A percentile compares a stretch with the other conserved stretches of the same genome.
Conservation (phyloP, 495 filamentous ascomycete genomes). For the Jackrogersella minutella region DNA sequence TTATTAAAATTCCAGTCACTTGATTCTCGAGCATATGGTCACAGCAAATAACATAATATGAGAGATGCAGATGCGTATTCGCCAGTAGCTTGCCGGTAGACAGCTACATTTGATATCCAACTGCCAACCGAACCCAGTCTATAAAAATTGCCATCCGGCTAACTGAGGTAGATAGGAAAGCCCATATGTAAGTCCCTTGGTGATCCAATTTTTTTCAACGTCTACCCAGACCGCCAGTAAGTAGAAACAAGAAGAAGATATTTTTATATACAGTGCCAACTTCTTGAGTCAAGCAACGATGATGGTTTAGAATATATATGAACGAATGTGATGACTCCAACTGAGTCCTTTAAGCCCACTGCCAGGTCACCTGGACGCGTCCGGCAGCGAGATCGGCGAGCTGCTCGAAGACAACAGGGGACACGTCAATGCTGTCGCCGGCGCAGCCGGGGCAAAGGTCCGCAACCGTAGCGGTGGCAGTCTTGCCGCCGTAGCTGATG, state of each 20-base stretch:
- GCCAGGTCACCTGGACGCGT: slow-evolving; percentile 51
- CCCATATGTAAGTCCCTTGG: neutral
- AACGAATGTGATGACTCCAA: neutral
- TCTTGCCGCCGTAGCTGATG: slow-evolving; percentile 64
- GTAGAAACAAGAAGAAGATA: neutral
- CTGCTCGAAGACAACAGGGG: slow-evolving; percentile 53
- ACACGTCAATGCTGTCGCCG: slow-evolving; percentile 54
- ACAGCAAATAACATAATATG: neutral
- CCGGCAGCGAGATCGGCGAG: slow-evolving; percentile 47
- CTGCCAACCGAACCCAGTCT: neutral
- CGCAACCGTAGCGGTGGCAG: slow-evolving; percentile 62
- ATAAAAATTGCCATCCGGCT: neutral
- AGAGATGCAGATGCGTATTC: slow-evolving; percentile 8
- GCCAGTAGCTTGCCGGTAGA: neutral
- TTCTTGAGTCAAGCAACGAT: neutral
- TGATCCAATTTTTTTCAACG: neutral
- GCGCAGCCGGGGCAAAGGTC: slow-evolving; percentile 81
- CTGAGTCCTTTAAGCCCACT: slow-evolving; percentile 23
- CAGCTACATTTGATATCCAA: neutral
- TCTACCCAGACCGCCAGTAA: neutral
- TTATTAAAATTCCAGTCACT: too few species aligned
- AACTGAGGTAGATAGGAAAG: neutral
- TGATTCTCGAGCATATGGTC: too few species aligned
- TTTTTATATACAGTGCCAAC: neutral
- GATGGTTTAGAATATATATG: neutral